phyloP scores from a whole-genome alignment of 2,329 filamentous ascomycete genomes.

The Thielaviopsis cerberus region DNA sequence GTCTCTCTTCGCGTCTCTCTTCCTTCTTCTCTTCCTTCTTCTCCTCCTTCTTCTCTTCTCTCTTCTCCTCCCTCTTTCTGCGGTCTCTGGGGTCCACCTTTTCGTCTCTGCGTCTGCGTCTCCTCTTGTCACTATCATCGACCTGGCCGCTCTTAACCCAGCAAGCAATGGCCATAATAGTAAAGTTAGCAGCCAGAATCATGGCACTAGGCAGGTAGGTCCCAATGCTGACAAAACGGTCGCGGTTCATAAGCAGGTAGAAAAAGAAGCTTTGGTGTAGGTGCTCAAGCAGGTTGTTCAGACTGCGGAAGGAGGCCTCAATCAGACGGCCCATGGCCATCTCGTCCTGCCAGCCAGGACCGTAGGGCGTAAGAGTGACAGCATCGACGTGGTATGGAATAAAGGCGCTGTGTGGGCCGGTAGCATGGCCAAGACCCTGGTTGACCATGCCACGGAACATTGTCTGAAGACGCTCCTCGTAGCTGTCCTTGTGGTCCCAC shows the following conservation, averaged over 20 bases:
- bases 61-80: conserved; percentile 6
- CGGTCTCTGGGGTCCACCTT: conserved; percentile 10
- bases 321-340: conserved; percentile 83
- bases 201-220: conserved; percentile 97
- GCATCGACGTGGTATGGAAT: conserved; percentile 97
- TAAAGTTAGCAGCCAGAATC: conserved; percentile 85
- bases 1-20: conserved; percentile 18
- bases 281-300: conserved; percentile 94
- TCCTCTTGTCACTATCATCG: not conserved
- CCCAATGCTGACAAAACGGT: conserved; percentile 91
- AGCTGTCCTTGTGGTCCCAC: conserved; percentile 64
- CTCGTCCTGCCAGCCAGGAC: conserved; percentile 92
- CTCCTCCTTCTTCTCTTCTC: not conserved
- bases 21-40: conserved; percentile 1
- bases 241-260: conserved; percentile 78
- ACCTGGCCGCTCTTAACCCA: conserved; percentile 70
- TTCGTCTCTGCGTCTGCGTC: conserved; percentile 14
- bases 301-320: conserved; percentile 75
- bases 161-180: conserved; percentile 82
- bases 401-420: conserved; percentile 83
- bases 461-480: conserved; percentile 64
- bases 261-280: conserved; percentile 99
- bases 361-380: conserved; percentile 77
- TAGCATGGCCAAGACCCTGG: conserved; percentile 74
- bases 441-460: conserved; percentile 86